phyloP scores from a whole-genome alignment of 768 basidiomycete genomes.

The Hygrophorus pudorinus region DNA sequence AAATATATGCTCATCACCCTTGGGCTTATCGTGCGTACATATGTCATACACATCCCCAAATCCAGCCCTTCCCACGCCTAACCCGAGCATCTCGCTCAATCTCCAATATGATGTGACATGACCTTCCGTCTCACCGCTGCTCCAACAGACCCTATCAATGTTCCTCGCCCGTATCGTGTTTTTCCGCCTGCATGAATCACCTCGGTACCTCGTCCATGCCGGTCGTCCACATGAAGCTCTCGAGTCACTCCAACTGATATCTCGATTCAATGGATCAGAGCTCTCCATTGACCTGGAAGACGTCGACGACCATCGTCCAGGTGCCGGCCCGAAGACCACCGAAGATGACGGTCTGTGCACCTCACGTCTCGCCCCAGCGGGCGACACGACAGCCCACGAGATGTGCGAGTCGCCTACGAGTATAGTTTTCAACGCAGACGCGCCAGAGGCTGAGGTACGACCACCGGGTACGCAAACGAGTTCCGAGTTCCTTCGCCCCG shows the following conservation, averaged over 20 bases:
- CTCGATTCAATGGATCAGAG: constrained; percentile 73
- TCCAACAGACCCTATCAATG: constrained; percentile 71
- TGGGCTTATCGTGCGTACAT: constrained; percentile 65
- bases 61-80: not conserved
- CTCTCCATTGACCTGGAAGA: constrained; percentile 61
- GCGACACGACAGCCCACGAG: not conserved
- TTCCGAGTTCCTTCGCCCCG: not conserved
- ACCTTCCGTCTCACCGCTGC: constrained; percentile 5
- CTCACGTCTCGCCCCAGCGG: not conserved
- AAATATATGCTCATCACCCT: constrained; percentile 70
- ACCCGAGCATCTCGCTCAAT: not conserved
- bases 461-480: not conserved
- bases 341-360: not conserved
- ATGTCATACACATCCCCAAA: constrained; percentile 1
- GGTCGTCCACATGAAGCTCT: constrained; percentile 81
- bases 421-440: not conserved
- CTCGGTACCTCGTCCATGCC: constrained; percentile 84
- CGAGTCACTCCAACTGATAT: constrained; percentile 74
- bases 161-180: constrained; percentile 80
- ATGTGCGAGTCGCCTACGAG: not conserved
- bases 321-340: not conserved
- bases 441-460: not conserved
- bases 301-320: constrained; percentile 39
- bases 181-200: constrained; percentile 91
- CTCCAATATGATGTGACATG: not conserved